Base-by-base conservation (phyloP, 768 basidiomycete genomes). In the Pisolithus orientalis region DNA sequence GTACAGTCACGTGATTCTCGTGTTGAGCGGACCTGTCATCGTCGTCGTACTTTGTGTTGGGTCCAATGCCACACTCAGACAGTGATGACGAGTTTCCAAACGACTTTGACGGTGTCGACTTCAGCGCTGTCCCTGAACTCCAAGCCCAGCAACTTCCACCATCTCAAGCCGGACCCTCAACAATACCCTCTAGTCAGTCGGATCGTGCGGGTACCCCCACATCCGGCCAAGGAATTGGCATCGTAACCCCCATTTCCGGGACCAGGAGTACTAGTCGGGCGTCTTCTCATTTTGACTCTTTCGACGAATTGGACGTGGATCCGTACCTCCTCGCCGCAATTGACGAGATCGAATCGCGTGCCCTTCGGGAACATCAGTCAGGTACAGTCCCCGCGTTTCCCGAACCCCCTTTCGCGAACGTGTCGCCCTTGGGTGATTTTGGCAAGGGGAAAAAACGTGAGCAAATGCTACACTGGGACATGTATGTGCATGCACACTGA, bases 81-180 rank as follows among this genome's bases (percentile, higher is more conserved):
- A 61, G 58, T 1, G 69, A 70, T n/a, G 80, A 84, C 59, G 76
- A 82, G 50, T 86, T 78, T 52, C 75, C 75, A 0, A 83, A 84
- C 59, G 75, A 77, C 24, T 79, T 83, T 52, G 74, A 74, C 4
- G 75, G 73, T 14, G 43, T 81, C 21, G 72, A 76, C 55, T 78
- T 75, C 53, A 71, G 80, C 27, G 71, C 53, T 10, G 51, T 72
- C 21, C 65, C 73, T 8, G 68, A 49, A 48, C 64, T 72, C 28
- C 62, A 66, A 16, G 29, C 13, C 44, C 46, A 34, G 10, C 46
- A 17, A 17, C 31, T 16, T 34, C 31, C 7, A 9, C 25, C 14
- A 44, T 13, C 28, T 16, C 21, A 45, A 14, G 7, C 14, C 14
- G 14, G 9, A 16, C 13, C 13, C 8, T 25, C 27, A 13, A 50